Conservation (phyloP, 345 rosid genomes). For the Gossypium herbaceum region DNA sequence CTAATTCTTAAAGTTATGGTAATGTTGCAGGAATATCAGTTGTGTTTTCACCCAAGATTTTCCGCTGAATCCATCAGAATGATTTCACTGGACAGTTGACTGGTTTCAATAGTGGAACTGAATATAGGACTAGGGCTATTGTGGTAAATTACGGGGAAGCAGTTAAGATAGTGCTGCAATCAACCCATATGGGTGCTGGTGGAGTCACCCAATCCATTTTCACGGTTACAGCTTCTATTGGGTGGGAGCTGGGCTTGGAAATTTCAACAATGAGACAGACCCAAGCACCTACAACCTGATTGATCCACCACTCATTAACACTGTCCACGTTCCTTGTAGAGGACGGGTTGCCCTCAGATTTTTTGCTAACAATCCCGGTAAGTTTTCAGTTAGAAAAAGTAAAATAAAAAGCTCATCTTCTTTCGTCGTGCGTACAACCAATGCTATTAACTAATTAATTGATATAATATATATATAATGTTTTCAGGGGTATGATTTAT, state of each 20-base stretch:
- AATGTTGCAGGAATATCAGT: neutral
- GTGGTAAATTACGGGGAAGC: conserved; percentile 21
- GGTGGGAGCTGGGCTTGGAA: conserved; percentile 23
- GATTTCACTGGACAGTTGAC: conserved; percentile 10
- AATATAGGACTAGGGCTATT: conserved; percentile 5
- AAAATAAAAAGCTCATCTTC: neutral
- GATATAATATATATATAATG: neutral
- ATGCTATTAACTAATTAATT: neutral
- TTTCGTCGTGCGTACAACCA: neutral
- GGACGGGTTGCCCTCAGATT: conserved; percentile 31
- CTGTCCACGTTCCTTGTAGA: conserved; percentile 9
- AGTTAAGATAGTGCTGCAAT: conserved; percentile 29
- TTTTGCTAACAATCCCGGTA: conserved; percentile 24
- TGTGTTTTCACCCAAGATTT: conserved; percentile 20
- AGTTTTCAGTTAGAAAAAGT: neutral
- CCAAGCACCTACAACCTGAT: conserved; percentile 24
- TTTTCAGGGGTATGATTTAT: conserved; percentile 30
- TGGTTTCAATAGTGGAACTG: no score
- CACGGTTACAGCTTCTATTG: conserved; percentile 36
- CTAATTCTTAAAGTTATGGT: neutral
- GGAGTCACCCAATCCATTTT: conserved; percentile 36
- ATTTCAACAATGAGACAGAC: conserved; percentile 19
- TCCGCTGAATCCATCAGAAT: conserved; percentile 7
- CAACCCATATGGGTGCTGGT: conserved; percentile 9
- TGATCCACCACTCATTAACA: conserved; percentile 30